Conservation (phyloP, 2,329 filamentous ascomycete genomes). For the Cladophialophora exuberans region DNA sequence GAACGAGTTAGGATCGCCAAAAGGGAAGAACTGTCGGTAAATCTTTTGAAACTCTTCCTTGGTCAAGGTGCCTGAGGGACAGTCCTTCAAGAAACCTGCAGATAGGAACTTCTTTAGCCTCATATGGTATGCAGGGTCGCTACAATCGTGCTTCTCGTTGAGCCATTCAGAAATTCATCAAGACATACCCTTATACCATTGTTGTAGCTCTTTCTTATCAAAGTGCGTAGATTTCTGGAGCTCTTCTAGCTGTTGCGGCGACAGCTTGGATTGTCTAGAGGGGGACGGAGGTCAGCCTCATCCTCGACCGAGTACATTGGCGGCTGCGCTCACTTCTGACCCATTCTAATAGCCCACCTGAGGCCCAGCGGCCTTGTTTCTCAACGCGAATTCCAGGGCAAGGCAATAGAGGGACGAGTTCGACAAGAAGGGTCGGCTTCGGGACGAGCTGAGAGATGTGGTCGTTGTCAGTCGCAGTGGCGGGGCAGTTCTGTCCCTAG, state of each 20-base stretch:
- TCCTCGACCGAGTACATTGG: not conserved
- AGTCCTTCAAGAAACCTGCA: conserved; percentile 79
- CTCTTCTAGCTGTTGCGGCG: conserved; percentile 91
- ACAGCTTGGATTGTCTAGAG: conserved; percentile 92
- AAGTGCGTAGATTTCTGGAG: conserved; percentile 97
- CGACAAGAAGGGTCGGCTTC: conserved; percentile 5
- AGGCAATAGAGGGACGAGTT: not conserved
- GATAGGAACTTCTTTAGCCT: conserved; percentile 18
- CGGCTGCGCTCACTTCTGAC: conserved; percentile 25
- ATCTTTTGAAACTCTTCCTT: conserved; percentile 99
- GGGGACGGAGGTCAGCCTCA: conserved; percentile 2
- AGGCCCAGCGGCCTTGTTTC: conserved; percentile 22
- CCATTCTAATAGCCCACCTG: conserved; percentile 25
- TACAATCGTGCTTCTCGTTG: not conserved
- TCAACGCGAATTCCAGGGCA: conserved; percentile 9
- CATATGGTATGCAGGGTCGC: not conserved
- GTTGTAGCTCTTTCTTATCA: conserved; percentile 98
- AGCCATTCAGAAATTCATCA: not conserved
- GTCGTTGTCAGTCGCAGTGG: conserved; percentile 3
- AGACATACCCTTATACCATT: conserved; percentile 96
- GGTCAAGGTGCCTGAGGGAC: conserved; percentile 91
- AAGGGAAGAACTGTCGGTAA: conserved; percentile 99
- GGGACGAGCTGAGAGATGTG: conserved; percentile 3
- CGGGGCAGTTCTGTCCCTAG: conserved; percentile 2
- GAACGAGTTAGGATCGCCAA: conserved; percentile 95